Evolutionary conservation across 441 rosid genomes (phyloP), one percentile per base, ranked within the genome.

Genomic region (Croton setiger): DNA sequence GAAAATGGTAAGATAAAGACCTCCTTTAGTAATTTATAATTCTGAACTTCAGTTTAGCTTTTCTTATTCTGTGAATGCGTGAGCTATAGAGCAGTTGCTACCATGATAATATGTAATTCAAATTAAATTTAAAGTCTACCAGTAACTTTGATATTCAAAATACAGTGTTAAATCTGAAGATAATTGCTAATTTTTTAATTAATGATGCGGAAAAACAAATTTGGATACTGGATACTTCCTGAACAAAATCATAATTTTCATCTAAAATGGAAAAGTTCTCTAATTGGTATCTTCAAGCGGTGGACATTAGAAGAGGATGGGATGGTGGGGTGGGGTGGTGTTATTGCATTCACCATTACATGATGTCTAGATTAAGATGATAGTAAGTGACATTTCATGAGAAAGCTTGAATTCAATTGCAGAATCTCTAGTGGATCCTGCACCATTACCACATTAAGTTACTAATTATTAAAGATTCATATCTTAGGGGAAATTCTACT

Each of bases 1-100:
- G 60, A 87, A 88, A 91, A 80, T 82, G 98, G 98, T 92, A 79
- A 67, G 10, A 56, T 11, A 17, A 27, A 27, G 14, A 10, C 44
- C 23, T 55, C 14, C 13, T 14, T 39, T 37, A 51, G 4, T 20
- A 31, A 15, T 62, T 60, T 61, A 3, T 52, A 18, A 4, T 41
- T 39, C 6, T 10, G 8, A 14, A 17, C 41, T 56, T 5, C 0
- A 35, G 20, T 33, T 57, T 57, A 13, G 37, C 61, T 58, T 20
- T 7, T 7, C 15, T 57, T 58, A 35, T 23, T 60, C 57, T 35
- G 23, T 11, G 6, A 37, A 53, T 39, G 18, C 14, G 56, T 23
- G 41, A 64, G 17, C 5, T 20, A 0, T 11, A 37, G 31, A 54
- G 47, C 21, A 17, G 48, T 60, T 60, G 44, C 44, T 37, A 37